phyloP scores from a whole-genome alignment of 495 filamentous ascomycete genomes.

The Rhypophila decipiens region DNA sequence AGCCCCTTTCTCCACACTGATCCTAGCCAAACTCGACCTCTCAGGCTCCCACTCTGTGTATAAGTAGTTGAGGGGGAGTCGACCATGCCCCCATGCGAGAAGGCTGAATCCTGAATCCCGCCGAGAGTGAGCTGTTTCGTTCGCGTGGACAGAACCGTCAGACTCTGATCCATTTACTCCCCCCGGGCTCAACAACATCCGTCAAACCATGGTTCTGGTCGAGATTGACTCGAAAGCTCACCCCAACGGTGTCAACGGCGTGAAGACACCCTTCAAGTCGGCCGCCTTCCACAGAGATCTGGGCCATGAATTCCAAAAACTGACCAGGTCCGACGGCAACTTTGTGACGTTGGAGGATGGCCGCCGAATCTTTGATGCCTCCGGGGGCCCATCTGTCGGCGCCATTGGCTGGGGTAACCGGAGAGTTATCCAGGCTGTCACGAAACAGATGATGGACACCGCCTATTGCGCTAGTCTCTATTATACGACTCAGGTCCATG shows the following conservation, averaged over 20 bases:
- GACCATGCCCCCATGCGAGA: too few species aligned
- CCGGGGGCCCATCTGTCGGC: slow-evolving; percentile 49
- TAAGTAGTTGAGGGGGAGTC: slow-evolving; percentile 4
- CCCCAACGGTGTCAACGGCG: background rate
- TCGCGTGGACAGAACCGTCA: too few species aligned
- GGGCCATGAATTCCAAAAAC: slow-evolving; percentile 14
- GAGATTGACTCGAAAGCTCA: slow-evolving; percentile 6
- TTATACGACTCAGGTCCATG: slow-evolving; percentile 34
- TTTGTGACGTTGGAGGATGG: slow-evolving; percentile 49
- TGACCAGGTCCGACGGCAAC: slow-evolving; percentile 27
- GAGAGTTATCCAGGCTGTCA: slow-evolving; percentile 38
- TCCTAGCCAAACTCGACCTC: background rate
- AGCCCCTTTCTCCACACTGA: slow-evolving; percentile 9
- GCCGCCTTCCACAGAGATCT: slow-evolving; percentile 32
- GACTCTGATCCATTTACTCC: too few species aligned
- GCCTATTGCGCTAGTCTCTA: slow-evolving; percentile 41
- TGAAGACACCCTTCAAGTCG: slow-evolving; percentile 10
- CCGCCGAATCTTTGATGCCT: slow-evolving; percentile 57
- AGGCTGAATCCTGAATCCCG: too few species aligned
- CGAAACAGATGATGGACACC: slow-evolving; percentile 30
- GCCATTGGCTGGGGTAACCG: slow-evolving; percentile 44
- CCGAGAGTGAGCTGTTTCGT: too few species aligned
- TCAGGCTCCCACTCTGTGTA: background rate
- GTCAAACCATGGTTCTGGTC: slow-evolving; percentile 19
- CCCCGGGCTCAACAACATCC: slow-evolving; percentile 3